Base-by-base conservation (phyloP, 2,329 filamentous ascomycete genomes). In the Coleophoma crateriformis region DNA sequence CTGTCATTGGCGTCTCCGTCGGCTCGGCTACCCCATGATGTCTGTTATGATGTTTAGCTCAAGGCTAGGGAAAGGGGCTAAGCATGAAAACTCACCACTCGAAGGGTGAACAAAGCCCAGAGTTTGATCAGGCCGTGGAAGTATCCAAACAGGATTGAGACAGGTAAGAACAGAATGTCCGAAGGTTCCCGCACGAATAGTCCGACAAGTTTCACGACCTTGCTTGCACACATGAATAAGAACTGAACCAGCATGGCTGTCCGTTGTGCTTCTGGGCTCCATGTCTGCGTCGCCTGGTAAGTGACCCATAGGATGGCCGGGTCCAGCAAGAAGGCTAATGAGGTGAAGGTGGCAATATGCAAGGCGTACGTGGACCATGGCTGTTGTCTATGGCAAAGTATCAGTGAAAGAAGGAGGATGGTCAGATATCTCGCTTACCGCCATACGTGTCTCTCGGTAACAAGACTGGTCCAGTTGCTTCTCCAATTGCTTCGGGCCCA, bases 401-500 rank as follows among this genome's bases (percentile, higher is more conserved):
- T 62, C 54, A 57, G 56, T 45, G 32, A 33, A 45, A 15, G 20
- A 47, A n/a, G 2, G 1, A 15, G 35, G 14, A 33, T 32, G 13
- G 20, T 37, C 14, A 20, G 20, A 34, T 15, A 39, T 17, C 17
- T 34, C 32, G 83, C 90, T 85, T 79, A 96, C 91, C 72, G 84
- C 83, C 88, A 90, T 63, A 96, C 88, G 64, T 90, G 81, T 65
- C 86, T 76, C 71, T 96, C 92, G 56, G 82, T 81, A 56, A 92
- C 79, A 64, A 96, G 77, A 68, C 90, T 96, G 47, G 90, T 96
- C 69, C 90, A 85, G 69, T 97, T 97, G 74, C 90, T 96, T 65
- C 92, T 81, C 92, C 92, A 97, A 71, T 97, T 97, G 76, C 91
- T 96, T 63, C 92, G 84, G 40, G 94, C 90, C 92, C 92, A 97